phyloP scores from a whole-genome alignment of 2,329 filamentous ascomycete species.

The Scolecobasidium constrictum region DNA sequence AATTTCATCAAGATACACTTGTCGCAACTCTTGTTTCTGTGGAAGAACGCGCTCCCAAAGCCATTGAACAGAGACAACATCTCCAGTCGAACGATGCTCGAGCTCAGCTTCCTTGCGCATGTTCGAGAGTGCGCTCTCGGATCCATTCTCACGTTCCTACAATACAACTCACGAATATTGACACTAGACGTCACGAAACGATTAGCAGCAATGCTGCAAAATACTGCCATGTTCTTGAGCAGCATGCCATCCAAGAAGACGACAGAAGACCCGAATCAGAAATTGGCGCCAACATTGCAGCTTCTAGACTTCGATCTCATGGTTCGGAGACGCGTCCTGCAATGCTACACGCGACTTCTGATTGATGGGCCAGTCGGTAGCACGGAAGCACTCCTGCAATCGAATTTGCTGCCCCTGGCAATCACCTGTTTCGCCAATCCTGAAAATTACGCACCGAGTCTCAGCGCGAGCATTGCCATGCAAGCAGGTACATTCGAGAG shows the following conservation, averaged over 20 bases:
- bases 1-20: conserved; percentile 99
- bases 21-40: conserved; percentile 81
- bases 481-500: conserved; percentile 84
- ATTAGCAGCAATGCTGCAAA: conserved; percentile 88
- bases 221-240: conserved; percentile 81
- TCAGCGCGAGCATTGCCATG: conserved; percentile 85
- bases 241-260: conserved; percentile 74
- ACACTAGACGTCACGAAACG: conserved; percentile 91
- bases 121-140: conserved; percentile 90
- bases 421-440: conserved; percentile 90
- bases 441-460: conserved; percentile 71
- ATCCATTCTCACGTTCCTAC: conserved; percentile 81
- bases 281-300: conserved; percentile 75
- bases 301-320: conserved; percentile 84
- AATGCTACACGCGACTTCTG: conserved; percentile 88
- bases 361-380: conserved; percentile 78
- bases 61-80: conserved; percentile 89
- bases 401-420: conserved; percentile 79
- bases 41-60: conserved; percentile 95
- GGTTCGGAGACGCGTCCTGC: conserved; percentile 83
- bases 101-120: conserved; percentile 86
- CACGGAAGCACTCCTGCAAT: conserved; percentile 77
- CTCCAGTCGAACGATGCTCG: conserved; percentile 68
- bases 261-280: conserved; percentile 75
- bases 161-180: conserved; percentile 83